phyloP scores from a whole-genome alignment of 371 early-diverging fungal genomes.

The Cokeromyces recurvatus region DNA sequence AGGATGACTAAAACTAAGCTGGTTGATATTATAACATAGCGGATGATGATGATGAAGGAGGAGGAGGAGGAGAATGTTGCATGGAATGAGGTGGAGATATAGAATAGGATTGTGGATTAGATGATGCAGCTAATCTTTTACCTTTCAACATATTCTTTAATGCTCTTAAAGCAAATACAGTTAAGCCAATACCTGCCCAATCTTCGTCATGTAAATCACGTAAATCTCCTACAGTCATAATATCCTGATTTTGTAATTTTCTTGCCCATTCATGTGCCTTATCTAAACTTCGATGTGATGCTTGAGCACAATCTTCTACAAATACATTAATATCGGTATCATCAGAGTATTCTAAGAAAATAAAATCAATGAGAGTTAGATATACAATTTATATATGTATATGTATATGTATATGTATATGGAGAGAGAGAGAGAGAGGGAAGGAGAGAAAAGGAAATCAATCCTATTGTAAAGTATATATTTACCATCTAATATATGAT shows the following conservation, averaged over 20 bases:
- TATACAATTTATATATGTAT: no score
- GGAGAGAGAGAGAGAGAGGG: no score
- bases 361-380: no score
- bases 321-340: constrained; percentile 66
- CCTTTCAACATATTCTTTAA: constrained; percentile 78
- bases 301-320: constrained; percentile 64
- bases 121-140: constrained; percentile 23
- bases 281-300: constrained; percentile 64
- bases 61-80: background rate
- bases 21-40: background rate
- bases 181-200: constrained; percentile 75
- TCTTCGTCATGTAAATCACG: constrained; percentile 76
- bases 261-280: constrained; percentile 77
- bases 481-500: constrained; percentile 24
- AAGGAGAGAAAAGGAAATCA: no score
- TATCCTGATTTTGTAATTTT: constrained; percentile 71
- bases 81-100: background rate
- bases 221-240: constrained; percentile 81
- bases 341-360: constrained; percentile 51
- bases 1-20: no score
- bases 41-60: background rate
- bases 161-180: constrained; percentile 85
- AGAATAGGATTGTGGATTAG: background rate
- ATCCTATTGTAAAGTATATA: background rate
- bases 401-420: no score